Base-by-base conservation (phyloP, 2,329 filamentous ascomycete species). In the Stachybotrys chlorohalonatus region DNA sequence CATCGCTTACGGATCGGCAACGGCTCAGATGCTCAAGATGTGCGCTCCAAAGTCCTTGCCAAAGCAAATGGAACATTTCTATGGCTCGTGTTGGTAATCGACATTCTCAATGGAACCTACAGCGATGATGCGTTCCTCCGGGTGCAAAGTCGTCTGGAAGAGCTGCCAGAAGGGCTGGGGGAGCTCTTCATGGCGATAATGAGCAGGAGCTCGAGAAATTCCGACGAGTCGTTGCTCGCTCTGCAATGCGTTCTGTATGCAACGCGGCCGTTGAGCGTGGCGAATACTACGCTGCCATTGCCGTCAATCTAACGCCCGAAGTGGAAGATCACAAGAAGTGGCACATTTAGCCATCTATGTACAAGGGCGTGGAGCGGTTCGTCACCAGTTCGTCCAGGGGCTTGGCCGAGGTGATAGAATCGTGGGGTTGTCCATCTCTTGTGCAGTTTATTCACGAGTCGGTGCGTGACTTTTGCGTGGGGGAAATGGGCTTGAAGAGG, bases 401-500 rank as follows among this genome's bases (percentile, higher is more conserved):
- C 0, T 66, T 82, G 6, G 73, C 71, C 0, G 77, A 81, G 53
- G 56, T 73, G 1, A 73, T 70, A 0, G 69, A 61, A 11, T 59
- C 63, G n/a, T n/a, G n/a, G n/a, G 11, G 36, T 0, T 59, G 64
- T 15, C 1, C 17, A 0, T 58, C 61, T 0, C 72, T 58, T 0
- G 73, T 81, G 0, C 79, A 82, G 54, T 82, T 81, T 60, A 80
- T 81, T 7, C 77, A 81, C 47, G 75, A 80, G 57, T 77, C 77
- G 0, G 75, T 80, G 0, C 62, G 69, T 0, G 76, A 80, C 11
- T 80, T 75, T 49, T 64, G 80, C 0, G 30, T 76, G 3, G 68
- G 68, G 7, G 68, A 70, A 1, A 55, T 60, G 0, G 71, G 73
- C 0, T 56, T 73, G 0, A 8, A 50, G 0, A 52, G 63, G 0